Evolutionary conservation across 345 rosid species (phyloP).

Genomic region (Hibiscus trionum): DNA sequence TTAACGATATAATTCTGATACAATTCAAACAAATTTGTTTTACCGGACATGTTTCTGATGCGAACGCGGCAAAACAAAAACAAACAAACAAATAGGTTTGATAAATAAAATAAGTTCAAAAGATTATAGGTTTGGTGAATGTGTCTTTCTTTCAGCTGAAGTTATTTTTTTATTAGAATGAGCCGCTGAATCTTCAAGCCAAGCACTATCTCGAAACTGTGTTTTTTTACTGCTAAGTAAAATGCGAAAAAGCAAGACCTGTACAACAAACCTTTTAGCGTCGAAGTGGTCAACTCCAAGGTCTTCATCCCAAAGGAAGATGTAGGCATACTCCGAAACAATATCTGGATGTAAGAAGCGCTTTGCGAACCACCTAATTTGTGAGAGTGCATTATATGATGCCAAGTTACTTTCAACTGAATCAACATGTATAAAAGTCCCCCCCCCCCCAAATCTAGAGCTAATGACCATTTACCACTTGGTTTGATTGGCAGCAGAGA

Average conservation of each 20-base stretch:
- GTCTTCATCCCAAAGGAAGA: conserved; percentile 69
- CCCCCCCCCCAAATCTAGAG: background rate
- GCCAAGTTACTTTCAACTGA: background rate
- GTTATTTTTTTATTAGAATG: background rate
- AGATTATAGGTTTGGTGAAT: background rate
- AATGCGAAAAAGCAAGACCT: background rate
- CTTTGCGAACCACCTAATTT: conserved; percentile 83
- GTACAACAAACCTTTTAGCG: conserved; percentile 33
- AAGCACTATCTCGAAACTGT: background rate
- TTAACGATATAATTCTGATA: no score
- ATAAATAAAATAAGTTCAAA: background rate
- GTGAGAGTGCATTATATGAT: background rate
- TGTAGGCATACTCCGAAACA: conserved; percentile 36
- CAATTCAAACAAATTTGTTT: no score
- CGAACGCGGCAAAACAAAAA: background rate
- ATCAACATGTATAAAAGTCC: background rate
- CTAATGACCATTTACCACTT: conserved; percentile 47
- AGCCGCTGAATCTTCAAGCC: background rate
- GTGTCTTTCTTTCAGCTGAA: background rate
- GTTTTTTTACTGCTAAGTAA: background rate
- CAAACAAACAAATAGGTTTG: background rate
- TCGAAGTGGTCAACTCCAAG: conserved; percentile 43
- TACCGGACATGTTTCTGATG: background rate
- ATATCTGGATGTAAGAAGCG: conserved; percentile 66
- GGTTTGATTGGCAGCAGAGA: conserved; percentile 67